Base-by-base conservation (phyloP, 371 early-diverging fungal genomes). In the Choanephora cucurbitarum region DNA sequence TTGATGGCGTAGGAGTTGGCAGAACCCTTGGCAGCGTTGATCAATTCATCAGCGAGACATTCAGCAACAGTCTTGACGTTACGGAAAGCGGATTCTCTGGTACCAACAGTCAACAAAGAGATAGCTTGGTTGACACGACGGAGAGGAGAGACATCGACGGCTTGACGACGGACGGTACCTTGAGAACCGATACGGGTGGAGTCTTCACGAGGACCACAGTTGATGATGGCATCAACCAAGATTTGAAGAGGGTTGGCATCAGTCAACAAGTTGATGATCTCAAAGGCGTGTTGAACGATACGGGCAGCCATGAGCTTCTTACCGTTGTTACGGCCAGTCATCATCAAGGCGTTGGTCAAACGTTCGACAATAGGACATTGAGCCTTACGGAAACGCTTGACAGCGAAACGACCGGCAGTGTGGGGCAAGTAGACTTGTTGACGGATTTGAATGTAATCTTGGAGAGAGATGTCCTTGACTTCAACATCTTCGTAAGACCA, bases 241-340 rank as follows among this genome's bases (percentile, higher is more conserved):
- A 97, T 87, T 86, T 99, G 99, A 72, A 99, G 86, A 65, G 99
- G 99, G 92, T 99, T 99, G 79, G 88, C 87, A 79, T 97, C 98
- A 71, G 99, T 98, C 79, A 97, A 88, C 70, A 95, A 86, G 91
- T 99, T 81, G 78, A 99, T 94, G 86, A 99, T 99, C 81, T 97
- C 95, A 77, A 99, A 99, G 60, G 99, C 95, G 86, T 99, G 97
- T 88, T 97, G 95, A 75, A 99, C 92, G 72, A 98, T 96, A 73
- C 97, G 96, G 66, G 92, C 92, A 72, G 99, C 97, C 92, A 99
- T 91, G 66, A 96, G 85, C 89, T 99, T 99, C 93, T 99, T 99
- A 70, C 99, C 99, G 90, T 96, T 99, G 94, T 99, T 99, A 79
- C 99, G 97, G 69, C 99, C 99, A 89, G 98, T 95, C 95, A 98